These are phyloP conservation scores for Hygrophoropsis aurantiaca DNA, from an alignment of 768 basidiomycete genomes.

Conservation along the genomic window DNA sequence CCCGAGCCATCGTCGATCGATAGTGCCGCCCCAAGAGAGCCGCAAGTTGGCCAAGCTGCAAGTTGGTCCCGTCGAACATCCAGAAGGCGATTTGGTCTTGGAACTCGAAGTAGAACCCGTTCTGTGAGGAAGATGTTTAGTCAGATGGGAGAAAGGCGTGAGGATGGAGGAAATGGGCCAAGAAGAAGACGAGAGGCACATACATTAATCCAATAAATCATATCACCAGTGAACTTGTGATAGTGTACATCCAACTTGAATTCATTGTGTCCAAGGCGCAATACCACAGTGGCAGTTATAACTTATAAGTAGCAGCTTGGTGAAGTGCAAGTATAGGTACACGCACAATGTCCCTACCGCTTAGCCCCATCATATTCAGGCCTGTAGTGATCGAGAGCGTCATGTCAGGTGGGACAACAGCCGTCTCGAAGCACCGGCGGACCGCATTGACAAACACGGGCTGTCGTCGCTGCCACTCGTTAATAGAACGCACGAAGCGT, in stretches of 20 bases:
- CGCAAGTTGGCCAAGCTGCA: no score
- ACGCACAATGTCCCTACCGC: slow-evolving; percentile 49
- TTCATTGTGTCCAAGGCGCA: no score
- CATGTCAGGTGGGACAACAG: slow-evolving; percentile 42
- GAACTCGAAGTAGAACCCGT: slow-evolving; percentile 53
- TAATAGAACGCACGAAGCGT: slow-evolving; percentile 38
- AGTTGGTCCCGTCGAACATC: slow-evolving; percentile 51
- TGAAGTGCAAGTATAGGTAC: no score
- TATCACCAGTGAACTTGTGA: slow-evolving; percentile 43
- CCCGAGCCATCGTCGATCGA: no score
- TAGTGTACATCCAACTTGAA: not conserved
- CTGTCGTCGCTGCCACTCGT: slow-evolving; percentile 52
- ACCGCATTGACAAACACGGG: slow-evolving; percentile 47
- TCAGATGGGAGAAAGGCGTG: no score
- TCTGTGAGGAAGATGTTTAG: slow-evolving; percentile 30
- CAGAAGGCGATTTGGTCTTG: slow-evolving; percentile 56
- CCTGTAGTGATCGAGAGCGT: slow-evolving; percentile 52
- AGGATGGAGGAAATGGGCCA: not conserved
- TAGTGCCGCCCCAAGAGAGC: slow-evolving; percentile 59
- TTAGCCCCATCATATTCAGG: slow-evolving; percentile 53
- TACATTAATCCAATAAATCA: slow-evolving; percentile 55
- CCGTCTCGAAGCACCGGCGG: slow-evolving; percentile 38
- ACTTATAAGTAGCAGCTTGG: not conserved
- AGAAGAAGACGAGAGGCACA: slow-evolving; percentile 3
- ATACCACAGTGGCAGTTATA: not conserved